Base-by-base conservation (phyloP, 495 filamentous ascomycete genomes). In the Astrothelium subdiscretum region DNA sequence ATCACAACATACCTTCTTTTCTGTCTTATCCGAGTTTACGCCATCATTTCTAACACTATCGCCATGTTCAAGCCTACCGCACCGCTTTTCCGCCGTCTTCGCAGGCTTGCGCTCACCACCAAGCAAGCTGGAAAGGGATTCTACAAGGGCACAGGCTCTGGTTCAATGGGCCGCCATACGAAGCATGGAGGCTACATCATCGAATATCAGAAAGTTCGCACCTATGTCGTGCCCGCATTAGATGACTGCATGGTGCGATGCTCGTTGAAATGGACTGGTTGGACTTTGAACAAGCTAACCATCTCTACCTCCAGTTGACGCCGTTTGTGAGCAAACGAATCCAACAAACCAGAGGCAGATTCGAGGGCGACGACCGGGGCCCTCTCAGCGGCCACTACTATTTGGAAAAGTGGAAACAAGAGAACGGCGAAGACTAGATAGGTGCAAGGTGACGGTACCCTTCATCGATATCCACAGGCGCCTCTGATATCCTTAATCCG, bases 111-210 rank as follows among this genome's bases (percentile, higher is more conserved):
- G 22, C 79, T 98, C 60, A 96, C 88, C 3, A 97, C 94, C 64
- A 98, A 98, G 77, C 84, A 89, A 72, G 85, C 89, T 76, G 87
- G 87, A 71, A 90, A 91, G 72, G 94, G 90, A 58, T 98, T 85
- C 82, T 97, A 97, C 83, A 97, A 97, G 79, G 95, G 95, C 71
- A 97, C 84, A 63, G 80, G 92, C 26, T 84, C 89, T 0, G 95
- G 95, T 13, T 83, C 86, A 40, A 89, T 92, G 85, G 94, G 94
- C 65, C 73, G 78, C 32, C 92, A 96, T 74, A 91, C 89, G 22
- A 90, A 89, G 72, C 81, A 86, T 74, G 92, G 92, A 71, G 85
- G 85, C 32, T 98, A 91, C 73, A 72, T 85, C 10, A 85, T 96
- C 67, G 86, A 97, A 62, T 92, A 81, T 80, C 67, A 77, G 26